Conservation (phyloP, 2,329 filamentous ascomycete genomes). For the Bimuria novae-zelandiae region DNA sequence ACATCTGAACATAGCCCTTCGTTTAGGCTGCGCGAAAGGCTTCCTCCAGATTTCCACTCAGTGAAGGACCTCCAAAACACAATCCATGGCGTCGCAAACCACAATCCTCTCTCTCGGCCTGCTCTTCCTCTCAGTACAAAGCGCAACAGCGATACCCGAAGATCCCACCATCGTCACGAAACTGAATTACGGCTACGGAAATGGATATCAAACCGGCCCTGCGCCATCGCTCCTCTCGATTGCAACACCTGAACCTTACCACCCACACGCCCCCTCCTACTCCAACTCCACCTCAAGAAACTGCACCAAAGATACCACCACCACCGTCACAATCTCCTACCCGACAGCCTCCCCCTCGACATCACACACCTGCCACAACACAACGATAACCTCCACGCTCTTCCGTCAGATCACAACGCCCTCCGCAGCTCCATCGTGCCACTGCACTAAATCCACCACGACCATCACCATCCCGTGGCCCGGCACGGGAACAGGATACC, state of each 20-base stretch:
- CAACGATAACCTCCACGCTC: conserved; percentile 2
- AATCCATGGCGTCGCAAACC: background rate
- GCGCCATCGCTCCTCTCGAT: background rate
- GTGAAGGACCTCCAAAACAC: no score
- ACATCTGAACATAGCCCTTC: background rate
- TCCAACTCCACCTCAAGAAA: background rate
- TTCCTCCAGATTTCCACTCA: no score
- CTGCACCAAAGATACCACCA: conserved; percentile 1
- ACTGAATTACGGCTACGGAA: background rate
- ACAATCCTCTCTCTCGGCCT: background rate
- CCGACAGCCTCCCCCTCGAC: background rate
- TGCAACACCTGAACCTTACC: background rate
- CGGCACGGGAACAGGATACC: background rate
- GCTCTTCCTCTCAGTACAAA: background rate
- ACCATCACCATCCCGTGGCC: background rate
- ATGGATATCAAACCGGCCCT: background rate
- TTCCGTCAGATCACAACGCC: background rate
- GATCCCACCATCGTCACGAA: background rate
- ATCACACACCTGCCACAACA: conserved; percentile 2
- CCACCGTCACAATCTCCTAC: background rate
- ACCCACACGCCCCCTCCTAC: background rate
- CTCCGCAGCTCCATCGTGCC: background rate
- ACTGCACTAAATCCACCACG: background rate
- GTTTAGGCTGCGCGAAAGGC: no score
- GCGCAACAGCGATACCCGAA: background rate